Base-by-base conservation (phyloP, 2,329 filamentous ascomycete genomes). In the Stemphylium beticola region DNA sequence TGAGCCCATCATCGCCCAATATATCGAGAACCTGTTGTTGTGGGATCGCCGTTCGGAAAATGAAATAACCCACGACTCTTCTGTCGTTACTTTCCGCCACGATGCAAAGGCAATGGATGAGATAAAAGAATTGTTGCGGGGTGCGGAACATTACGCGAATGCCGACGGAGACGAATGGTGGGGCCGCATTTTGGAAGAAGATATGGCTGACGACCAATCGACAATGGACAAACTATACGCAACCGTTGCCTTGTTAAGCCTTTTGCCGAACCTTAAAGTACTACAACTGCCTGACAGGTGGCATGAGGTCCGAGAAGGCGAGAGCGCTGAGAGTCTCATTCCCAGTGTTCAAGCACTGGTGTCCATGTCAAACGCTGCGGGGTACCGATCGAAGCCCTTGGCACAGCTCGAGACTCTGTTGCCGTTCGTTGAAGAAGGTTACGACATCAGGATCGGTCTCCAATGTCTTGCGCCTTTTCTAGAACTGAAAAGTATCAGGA, bases 391-490 rank as follows among this genome's bases (percentile, higher is more conserved):
- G 34, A 56, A 48, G 32, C 61, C 71, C 9, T 46, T 74, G 29
- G 55, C 57, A 5, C 58, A 62, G 12, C 50, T 74, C 15, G 56
- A 69, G 31, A 69, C 64, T 3, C 54, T 74, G 1, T 42, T 73
- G 14, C 72, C 72, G 1, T 74, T 71, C 40, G 66, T 65, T 29
- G 50, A 64, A 24, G 62, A 65, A 34, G 72, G 71, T 2, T 74
- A 71, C 44, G 66, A 72, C 22, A 49, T 64, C 17, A 61, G 64
- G n/a, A 61, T 62, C 3, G 58, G 63, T 4, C 46, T 74, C 11
- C 67, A 74, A 53, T 64, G 59, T 43, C 39, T 74, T 15, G 55
- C 69, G 22, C 67, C 69, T 1, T 71, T 73, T 45, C 61, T 74
- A 53, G 54, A 38, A 1, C 58, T 73, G 7, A 50, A 57, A 3